Evolutionary conservation across 2,329 filamentous ascomycete species (phyloP).

Genomic region (Scedosporium apiospermum): DNA sequence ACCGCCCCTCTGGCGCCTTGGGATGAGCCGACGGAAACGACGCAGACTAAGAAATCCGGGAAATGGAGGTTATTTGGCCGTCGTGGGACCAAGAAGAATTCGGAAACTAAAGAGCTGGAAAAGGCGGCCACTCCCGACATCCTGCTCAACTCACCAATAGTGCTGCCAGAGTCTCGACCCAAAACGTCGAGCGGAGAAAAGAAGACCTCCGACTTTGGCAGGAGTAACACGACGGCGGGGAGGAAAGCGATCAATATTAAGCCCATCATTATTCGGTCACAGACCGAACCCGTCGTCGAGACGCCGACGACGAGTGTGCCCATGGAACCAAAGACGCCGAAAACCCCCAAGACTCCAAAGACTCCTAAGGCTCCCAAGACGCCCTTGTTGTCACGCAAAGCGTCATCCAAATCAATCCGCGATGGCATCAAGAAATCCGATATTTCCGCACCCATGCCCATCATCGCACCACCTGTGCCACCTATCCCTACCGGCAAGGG

Average conservation of each 20-base stretch:
- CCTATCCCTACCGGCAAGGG: constrained; percentile 14
- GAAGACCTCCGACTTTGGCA: constrained; percentile 13
- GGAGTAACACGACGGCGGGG: constrained; percentile 26
- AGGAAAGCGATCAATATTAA: constrained; percentile 28
- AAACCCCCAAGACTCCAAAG: not conserved
- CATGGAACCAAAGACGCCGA: constrained; percentile 10
- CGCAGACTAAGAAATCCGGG: constrained; percentile 4
- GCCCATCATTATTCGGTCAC: constrained; percentile 32
- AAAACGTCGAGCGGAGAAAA: not conserved
- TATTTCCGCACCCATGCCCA: constrained; percentile 17
- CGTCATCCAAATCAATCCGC: constrained; percentile 11
- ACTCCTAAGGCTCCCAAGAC: not conserved
- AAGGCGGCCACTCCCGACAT: not conserved
- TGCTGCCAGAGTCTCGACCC: not conserved
- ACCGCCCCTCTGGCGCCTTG: not conserved
- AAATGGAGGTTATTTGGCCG: constrained; percentile 11
- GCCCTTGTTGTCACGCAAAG: constrained; percentile 9
- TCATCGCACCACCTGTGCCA: constrained; percentile 10
- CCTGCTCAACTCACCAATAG: not conserved
- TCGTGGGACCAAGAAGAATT: constrained; percentile 3
- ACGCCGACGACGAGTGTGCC: not conserved
- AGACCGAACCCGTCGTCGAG: constrained; percentile 24
- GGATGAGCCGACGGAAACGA: constrained; percentile 2
- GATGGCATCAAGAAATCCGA: constrained; percentile 13
- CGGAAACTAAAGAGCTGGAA: not conserved